Conservation (phyloP, 192 early-diverging fungal genomes). For the Chytriomyces sp. region DNA sequence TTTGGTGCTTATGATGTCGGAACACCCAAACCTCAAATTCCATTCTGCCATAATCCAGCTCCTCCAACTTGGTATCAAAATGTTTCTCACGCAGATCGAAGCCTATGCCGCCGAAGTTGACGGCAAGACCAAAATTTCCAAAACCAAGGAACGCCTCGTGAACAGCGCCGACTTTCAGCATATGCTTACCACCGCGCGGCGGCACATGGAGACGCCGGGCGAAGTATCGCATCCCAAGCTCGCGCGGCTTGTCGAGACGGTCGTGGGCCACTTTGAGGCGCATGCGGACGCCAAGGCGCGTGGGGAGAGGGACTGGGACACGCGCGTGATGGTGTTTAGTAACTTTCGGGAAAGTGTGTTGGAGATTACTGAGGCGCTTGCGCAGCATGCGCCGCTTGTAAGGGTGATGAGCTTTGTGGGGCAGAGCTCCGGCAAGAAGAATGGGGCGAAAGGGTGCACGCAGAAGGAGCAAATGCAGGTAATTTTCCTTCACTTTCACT, state of each 20-base stretch:
- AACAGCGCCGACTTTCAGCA: not conserved
- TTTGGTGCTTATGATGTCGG: not conserved
- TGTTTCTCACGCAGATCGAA: conserved; percentile 21
- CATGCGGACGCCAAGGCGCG: conserved; percentile 32
- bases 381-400: conserved; percentile 67
- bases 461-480: conserved; percentile 87
- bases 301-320: conserved; percentile 38
- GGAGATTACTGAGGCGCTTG: conserved; percentile 69
- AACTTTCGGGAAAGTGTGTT: conserved; percentile 82
- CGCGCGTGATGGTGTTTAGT: conserved; percentile 83
- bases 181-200: conserved; percentile 44
- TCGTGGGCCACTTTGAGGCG: conserved; percentile 71
- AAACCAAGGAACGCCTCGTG: not conserved
- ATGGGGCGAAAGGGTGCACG: conserved; percentile 69
- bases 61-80: conserved; percentile 26
- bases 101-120: conserved; percentile 22
- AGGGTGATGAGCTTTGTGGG: conserved; percentile 80
- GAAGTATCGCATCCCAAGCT: conserved; percentile 85
- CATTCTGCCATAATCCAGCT: conserved; percentile 1
- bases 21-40: not conserved
- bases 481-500: not conserved
- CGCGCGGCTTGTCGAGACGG: conserved; percentile 60
- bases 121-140: conserved; percentile 30
- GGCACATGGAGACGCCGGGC: conserved; percentile 35
- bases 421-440: conserved; percentile 52